A percentile compares a stretch with the other conserved stretches of the same genome.
These are phyloP conservation scores for Aspergillus ustus DNA, from an alignment of 2,329 filamentous ascomycete genomes.

Conservation along the genomic window DNA sequence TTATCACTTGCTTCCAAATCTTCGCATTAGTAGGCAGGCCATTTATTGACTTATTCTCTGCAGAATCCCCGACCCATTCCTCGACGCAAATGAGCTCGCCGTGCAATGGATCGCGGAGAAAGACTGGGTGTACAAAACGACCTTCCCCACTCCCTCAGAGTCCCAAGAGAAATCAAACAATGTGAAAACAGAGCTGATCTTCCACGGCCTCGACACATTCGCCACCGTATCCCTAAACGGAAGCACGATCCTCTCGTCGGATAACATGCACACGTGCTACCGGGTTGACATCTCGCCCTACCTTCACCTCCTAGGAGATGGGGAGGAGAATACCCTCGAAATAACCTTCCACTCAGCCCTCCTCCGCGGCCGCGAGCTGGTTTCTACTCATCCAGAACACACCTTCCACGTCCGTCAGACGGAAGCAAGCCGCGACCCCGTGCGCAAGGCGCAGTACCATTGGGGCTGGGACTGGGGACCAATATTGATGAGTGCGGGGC, in stretches of 20 bases:
- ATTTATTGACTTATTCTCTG: neutral
- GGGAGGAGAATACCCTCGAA: constrained; percentile 53
- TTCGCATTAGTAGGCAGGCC: no score
- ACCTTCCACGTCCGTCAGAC: constrained; percentile 52
- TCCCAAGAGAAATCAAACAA: no score
- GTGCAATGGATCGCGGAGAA: constrained; percentile 77
- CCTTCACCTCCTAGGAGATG: constrained; percentile 47
- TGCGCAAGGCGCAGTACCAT: constrained; percentile 70
- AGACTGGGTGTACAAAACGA: constrained; percentile 70
- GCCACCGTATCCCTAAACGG: constrained; percentile 74
- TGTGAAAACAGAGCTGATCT: constrained; percentile 64
- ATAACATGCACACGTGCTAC: constrained; percentile 80
- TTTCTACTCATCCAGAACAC: constrained; percentile 48
- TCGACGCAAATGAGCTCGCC: constrained; percentile 74
- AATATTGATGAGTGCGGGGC: constrained; percentile 63
- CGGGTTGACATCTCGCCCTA: constrained; percentile 67
- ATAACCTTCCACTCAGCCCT: constrained; percentile 55
- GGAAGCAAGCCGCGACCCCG: constrained; percentile 51
- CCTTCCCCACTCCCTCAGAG: no score
- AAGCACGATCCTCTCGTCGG: constrained; percentile 66
- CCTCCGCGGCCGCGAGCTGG: constrained; percentile 49
- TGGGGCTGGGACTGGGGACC: constrained; percentile 77
- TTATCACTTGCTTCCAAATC: no score
- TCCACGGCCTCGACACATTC: constrained; percentile 81
- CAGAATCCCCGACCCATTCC: constrained; percentile 62